Base-by-base conservation (phyloP, 2,329 filamentous ascomycete species). In the Geosmithia putterillii region DNA sequence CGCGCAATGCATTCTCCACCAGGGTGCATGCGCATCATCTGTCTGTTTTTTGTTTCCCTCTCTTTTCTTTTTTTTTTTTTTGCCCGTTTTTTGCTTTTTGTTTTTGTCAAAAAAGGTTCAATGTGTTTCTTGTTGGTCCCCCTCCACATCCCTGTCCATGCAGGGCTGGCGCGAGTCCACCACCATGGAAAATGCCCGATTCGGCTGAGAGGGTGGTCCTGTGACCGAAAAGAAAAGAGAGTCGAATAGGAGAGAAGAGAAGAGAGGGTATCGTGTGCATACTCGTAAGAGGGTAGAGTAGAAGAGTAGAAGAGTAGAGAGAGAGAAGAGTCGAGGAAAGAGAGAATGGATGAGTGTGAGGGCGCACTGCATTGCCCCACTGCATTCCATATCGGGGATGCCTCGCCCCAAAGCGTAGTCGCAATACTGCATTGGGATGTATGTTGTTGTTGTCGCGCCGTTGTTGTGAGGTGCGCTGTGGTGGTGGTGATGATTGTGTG, bases 81-180 rank as follows among this genome's bases (percentile, higher is more conserved):
- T 36, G 6, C 17, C 15, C 34, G 15, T 7, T 36, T 5, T 38
- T 20, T 18, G n/a, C 35, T 38, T 18, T 38, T 38, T 18, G 10
- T 20, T 18, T 20, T 18, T 38, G 6, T 7, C 19, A 7, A 10
- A n/a, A n/a, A n/a, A n/a, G n/a, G n/a, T n/a, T n/a, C n/a, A n/a
- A n/a, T n/a, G n/a, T 18, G 48, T 57, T 54, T 66, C 40, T 58
- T 64, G 41, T 55, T 54, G 17, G 56, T 51, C 48, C 67, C 63
- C 52, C 73, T 66, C 74, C 74, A 79, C 56, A 70, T 78, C 46
- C 71, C 61, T 51, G 58, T 67, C 47, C 65, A 63, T 17, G 74
- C 74, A 34, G 57, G 60, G 17, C 63, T 55, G 37, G 69, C 69
- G n/a, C n/a, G n/a, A n/a, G n/a, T n/a, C n/a, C n/a, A n/a, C 36